Evolutionary conservation across 208 protist species (phyloP).

Genomic region (Acanthamoeba lenticulata): DNA sequence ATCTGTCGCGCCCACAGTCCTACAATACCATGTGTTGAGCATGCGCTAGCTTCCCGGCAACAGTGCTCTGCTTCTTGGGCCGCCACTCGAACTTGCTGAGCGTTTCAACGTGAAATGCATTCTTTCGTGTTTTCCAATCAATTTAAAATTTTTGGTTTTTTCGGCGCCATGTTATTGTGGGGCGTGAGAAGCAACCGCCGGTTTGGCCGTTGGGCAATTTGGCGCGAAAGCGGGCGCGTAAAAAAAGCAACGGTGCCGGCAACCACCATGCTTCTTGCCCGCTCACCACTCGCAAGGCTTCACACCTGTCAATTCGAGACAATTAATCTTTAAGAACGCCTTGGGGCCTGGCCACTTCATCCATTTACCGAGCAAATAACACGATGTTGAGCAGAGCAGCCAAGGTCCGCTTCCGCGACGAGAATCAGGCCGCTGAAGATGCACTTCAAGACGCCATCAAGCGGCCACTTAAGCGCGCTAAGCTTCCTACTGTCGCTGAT

Average conservation of each 20-base stretch:
- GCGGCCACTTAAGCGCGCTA: slow-evolving; percentile 37
- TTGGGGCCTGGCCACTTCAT: too few species aligned
- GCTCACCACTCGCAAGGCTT: neutral
- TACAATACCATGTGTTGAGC: too few species aligned
- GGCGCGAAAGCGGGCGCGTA: neutral
- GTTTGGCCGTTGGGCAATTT: too few species aligned
- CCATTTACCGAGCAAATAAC: neutral
- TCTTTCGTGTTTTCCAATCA: too few species aligned
- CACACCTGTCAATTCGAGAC: neutral
- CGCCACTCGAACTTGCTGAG: too few species aligned
- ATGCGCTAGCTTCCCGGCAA: too few species aligned
- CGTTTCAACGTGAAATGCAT: too few species aligned
- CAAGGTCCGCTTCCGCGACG: slow-evolving; percentile 27
- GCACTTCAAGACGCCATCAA: neutral
- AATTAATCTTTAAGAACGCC: neutral
- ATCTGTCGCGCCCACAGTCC: too few species aligned
- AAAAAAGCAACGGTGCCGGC: neutral
- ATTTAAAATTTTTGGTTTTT: too few species aligned
- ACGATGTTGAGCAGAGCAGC: slow-evolving; percentile 40
- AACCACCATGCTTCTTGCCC: neutral
- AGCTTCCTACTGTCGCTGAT: neutral
- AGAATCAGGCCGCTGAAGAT: slow-evolving; percentile 33
- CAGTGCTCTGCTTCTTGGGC: too few species aligned
- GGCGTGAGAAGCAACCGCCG: too few species aligned
- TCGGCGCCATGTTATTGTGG: too few species aligned